phyloP scores from a whole-genome alignment of 371 early-diverging fungal genomes.

The Mucor irregularis region DNA sequence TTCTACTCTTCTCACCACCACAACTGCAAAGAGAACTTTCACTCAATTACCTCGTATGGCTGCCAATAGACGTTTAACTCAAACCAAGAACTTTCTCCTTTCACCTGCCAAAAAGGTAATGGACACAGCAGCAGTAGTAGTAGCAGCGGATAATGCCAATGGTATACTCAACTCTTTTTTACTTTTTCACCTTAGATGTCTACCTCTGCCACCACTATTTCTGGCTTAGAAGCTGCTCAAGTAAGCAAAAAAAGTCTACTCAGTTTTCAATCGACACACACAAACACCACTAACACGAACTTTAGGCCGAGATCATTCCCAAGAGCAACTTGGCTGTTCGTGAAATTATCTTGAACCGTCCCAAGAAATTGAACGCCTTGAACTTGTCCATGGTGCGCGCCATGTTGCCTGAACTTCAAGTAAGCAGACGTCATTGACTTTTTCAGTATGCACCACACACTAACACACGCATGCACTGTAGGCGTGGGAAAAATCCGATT shows the following conservation, averaged over 20 bases:
- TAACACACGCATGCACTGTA: slow-evolving; percentile 27
- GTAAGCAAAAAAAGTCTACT: neutral
- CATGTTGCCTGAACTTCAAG: slow-evolving; percentile 82
- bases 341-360: slow-evolving; percentile 85
- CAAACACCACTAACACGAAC: neutral
- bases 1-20: neutral
- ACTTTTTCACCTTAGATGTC: slow-evolving; percentile 13
- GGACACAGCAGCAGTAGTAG: too few relatives aligned
- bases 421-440: too few relatives aligned
- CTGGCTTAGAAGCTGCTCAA: slow-evolving; percentile 18
- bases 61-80: slow-evolving; percentile 30
- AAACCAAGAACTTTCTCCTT: slow-evolving; percentile 22
- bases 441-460: neutral
- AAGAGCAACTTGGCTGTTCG: slow-evolving; percentile 67
- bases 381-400: slow-evolving; percentile 84
- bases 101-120: slow-evolving; percentile 1
- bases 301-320: slow-evolving; percentile 29
- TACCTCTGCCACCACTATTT: slow-evolving; percentile 1
- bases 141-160: too few relatives aligned
- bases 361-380: slow-evolving; percentile 86
- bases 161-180: slow-evolving; percentile 4
- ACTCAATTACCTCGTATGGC: slow-evolving; percentile 4
- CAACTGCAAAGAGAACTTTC: slow-evolving; percentile 7
- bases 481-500: slow-evolving; percentile 90
- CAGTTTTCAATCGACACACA: neutral